A percentile compares a stretch with the other conserved stretches of the same genome.
These are phyloP conservation scores for Lentinula lateritia DNA, from an alignment of 768 basidiomycete species.

Conservation along the genomic window DNA sequence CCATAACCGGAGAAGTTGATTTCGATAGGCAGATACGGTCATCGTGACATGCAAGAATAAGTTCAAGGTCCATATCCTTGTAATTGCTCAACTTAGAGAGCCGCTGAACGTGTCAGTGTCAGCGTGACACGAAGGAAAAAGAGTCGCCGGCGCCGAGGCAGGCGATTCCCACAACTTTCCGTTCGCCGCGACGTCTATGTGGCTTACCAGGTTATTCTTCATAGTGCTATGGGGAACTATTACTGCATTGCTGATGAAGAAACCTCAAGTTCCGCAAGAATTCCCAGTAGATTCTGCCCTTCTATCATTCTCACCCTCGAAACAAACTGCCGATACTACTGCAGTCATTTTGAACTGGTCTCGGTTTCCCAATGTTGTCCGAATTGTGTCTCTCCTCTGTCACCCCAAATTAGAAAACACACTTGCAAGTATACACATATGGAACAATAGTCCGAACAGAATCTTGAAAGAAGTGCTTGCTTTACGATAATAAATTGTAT, in stretches of 20 bases:
- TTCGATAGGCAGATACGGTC: not conserved
- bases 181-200: not conserved
- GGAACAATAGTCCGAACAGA: slow-evolving; percentile 38
- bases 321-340: slow-evolving; percentile 24
- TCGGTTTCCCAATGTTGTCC: slow-evolving; percentile 40
- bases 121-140: not conserved
- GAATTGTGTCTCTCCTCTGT: slow-evolving; percentile 35
- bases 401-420: slow-evolving; percentile 30
- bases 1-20: not conserved
- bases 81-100: not conserved
- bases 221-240: not conserved
- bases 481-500: not conserved
- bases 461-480: slow-evolving; percentile 28
- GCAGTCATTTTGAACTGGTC: slow-evolving; percentile 52
- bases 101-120: not conserved
- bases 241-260: not conserved
- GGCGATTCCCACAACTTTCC: not conserved
- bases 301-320: not conserved
- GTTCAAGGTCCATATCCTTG: not conserved
- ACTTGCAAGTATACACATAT: slow-evolving; percentile 37
- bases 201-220: not conserved
- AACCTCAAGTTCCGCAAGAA: not conserved
- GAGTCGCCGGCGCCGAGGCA: not conserved
- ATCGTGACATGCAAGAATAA: not conserved
- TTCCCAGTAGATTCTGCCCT: not conserved